Base-by-base conservation (phyloP, 169 alveolate species). In the Plasmodium relictum region DNA sequence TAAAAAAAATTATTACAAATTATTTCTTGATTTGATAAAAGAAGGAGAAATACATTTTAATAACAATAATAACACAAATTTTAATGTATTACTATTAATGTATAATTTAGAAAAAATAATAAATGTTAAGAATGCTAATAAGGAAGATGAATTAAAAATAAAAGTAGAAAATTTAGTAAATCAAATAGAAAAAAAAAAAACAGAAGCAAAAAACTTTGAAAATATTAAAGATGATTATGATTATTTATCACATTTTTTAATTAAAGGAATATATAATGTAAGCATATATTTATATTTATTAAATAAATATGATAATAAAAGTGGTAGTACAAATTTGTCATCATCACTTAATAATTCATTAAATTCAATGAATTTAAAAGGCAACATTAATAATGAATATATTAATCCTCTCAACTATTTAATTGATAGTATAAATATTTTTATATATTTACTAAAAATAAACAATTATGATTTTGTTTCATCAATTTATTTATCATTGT, bases 401-500 rank as follows among this genome's bases (percentile, higher is more conserved):
- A 39, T 62, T 0, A 69, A 86, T 44, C 92, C 92, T 7, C 44
- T 86, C 31, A 86, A 86, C 59, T 86, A 86, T 61, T 61, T 86
- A 44, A 86, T 86, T 50, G 88, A 86, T 52, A 48, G 92, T 45
- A 71, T 86, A 59, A 70, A 71, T 12, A 70, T 71, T 50, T 71
- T 86, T 31, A 52, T 39, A 24, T 45, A 42, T 31, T 63, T 86
- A 63, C 16, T 86, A 18, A 70, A 86, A 52, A 86, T 22, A 71
- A 86, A 86, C n/a, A 86, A 52, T 24, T 86, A 70, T 73, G 92
- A 86, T 86, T 86, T 86, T 86, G 66, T 86, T n/a, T 44, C 92
- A 16, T 70, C 92, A 0, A 59, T 86, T 12, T 86, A 86, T 86
- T 86, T 86, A 71, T 56, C 92, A 6, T 73, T 58, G 69, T 44